phyloP scores from a whole-genome alignment of 192 early-diverging fungal species.

The Ambispora gerdemannii region DNA sequence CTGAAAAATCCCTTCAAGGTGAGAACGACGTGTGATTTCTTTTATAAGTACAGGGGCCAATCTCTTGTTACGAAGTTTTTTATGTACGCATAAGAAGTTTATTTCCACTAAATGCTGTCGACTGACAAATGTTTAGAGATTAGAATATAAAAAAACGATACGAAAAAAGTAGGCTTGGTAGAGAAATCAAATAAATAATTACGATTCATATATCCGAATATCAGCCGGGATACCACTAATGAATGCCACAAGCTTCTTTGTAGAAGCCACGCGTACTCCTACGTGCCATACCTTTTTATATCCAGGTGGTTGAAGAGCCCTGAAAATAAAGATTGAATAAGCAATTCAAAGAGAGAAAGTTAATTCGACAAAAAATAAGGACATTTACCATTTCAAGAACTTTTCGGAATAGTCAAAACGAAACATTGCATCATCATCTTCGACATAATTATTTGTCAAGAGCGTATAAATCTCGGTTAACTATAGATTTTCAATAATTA shows the following conservation, averaged over 20 bases:
- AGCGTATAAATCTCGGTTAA: slow-evolving; percentile 89
- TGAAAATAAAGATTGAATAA: slow-evolving; percentile 30
- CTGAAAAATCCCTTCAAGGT: slow-evolving; percentile 93
- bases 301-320: slow-evolving; percentile 91
- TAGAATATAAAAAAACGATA: slow-evolving; percentile 10
- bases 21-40: slow-evolving; percentile 92
- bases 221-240: slow-evolving; percentile 91
- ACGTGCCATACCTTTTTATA: slow-evolving; percentile 88
- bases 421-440: slow-evolving; percentile 94
- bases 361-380: too few relatives aligned
- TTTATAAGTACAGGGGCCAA: slow-evolving; percentile 95
- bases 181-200: slow-evolving; percentile 19
- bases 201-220: slow-evolving; percentile 69
- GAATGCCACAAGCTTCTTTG: slow-evolving; percentile 88
- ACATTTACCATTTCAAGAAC: slow-evolving; percentile 89
- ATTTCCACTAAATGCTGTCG: slow-evolving; percentile 84
- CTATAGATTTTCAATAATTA: slow-evolving; percentile 28
- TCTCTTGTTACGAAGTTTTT: slow-evolving; percentile 91
- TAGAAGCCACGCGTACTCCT: slow-evolving; percentile 80
- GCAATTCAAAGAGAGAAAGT: too few relatives aligned
- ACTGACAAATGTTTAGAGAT: slow-evolving; percentile 32
- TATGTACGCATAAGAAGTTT: slow-evolving; percentile 97
- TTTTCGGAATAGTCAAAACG: slow-evolving; percentile 93
- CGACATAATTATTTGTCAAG: slow-evolving; percentile 92
- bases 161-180: background rate